Base-by-base conservation (phyloP, 2,329 filamentous ascomycete species). In the Escovopsis sp. region DNA sequence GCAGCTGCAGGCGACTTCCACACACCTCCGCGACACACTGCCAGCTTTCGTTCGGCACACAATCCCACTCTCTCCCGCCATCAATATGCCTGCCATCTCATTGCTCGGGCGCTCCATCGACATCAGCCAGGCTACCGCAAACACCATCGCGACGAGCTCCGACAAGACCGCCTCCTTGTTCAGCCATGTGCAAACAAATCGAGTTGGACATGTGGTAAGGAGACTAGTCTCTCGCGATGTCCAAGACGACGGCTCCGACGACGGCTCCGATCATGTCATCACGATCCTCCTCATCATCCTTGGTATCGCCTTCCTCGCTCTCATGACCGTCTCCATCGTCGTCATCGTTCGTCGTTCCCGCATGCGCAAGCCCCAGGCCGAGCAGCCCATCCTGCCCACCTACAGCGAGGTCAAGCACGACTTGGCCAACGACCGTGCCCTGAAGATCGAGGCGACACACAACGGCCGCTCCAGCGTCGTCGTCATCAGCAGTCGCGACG, bases 271-370 rank as follows among this genome's bases (percentile, higher is more conserved):
- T 46, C 72, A 65, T 41, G 76, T 81, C 62, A 66, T 87, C 55
- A 76, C 84, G 52, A 72, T 93, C 30, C 64, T 94, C 53, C 80
- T 93, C 48, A 70, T 74, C 39, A 70, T 96, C 37, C 66, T 96
- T 46, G 76, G 78, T 43, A 66, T 98, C 31, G 63, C 88, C 47
- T 72, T 92, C 47, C 58, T 88, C 48, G 76, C 70, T 40, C 65
- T 93, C 21, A 52, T 77, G 33, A 65, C 86, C 39, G 64, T 79
- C 35, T 76, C 72, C 39, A 62, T 69, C 19, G 73, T 94, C 34
- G 63, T 88, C 44, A 58, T 84, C 51, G 63, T 94, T 45, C 80
- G 83, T 54, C 76, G 78, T 49, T 68, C 74, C 42, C 60, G 61
- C 48, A 60, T 68, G 51, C 63, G 63, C 48, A 51, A 54, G 25